phyloP scores from a whole-genome alignment of 495 filamentous ascomycete genomes.

The Penicillium angulare region DNA sequence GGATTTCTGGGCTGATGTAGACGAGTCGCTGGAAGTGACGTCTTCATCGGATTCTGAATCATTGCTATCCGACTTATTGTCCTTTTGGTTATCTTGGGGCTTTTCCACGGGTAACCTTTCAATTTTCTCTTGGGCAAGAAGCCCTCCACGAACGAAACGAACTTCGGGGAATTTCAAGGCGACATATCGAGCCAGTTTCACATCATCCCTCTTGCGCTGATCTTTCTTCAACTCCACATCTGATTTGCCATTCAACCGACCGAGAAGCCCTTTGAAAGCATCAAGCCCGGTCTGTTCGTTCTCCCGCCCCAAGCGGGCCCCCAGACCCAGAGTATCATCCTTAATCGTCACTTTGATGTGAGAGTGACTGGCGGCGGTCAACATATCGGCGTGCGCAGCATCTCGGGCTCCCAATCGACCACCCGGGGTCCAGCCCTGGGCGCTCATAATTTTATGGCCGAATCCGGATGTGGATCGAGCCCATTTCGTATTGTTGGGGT shows the following conservation, averaged over 20 bases:
- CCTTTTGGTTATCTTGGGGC: constrained; percentile 20
- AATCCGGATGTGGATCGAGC: constrained; percentile 74
- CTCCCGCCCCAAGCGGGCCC: constrained; percentile 67
- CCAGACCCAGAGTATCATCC: constrained; percentile 86
- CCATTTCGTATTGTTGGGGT: constrained; percentile 95
- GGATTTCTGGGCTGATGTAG: constrained; percentile 7
- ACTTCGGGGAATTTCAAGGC: constrained; percentile 70
- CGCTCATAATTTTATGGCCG: constrained; percentile 80
- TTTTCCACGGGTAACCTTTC: constrained; percentile 27
- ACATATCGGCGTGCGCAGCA: constrained; percentile 67
- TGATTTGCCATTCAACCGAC: constrained; percentile 83
- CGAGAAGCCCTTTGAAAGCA: constrained; percentile 78
- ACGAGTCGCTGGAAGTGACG: constrained; percentile 1
- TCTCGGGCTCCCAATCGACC: constrained; percentile 71
- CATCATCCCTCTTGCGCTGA: constrained; percentile 55
- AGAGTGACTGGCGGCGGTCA: constrained; percentile 71
- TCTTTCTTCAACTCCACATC: constrained; percentile 66
- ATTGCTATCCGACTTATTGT: constrained; percentile 19
- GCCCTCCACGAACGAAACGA: constrained; percentile 77
- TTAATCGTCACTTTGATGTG: constrained; percentile 79
- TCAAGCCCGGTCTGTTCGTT: constrained; percentile 76
- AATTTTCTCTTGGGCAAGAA: constrained; percentile 66
- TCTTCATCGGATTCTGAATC: constrained; percentile 11
- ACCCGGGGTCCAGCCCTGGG: constrained; percentile 89
- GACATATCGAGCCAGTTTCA: constrained; percentile 64